These are phyloP conservation scores for Phytophthora pluvialis DNA, from an alignment of 352 stramenopile species.

Conservation along the genomic window DNA sequence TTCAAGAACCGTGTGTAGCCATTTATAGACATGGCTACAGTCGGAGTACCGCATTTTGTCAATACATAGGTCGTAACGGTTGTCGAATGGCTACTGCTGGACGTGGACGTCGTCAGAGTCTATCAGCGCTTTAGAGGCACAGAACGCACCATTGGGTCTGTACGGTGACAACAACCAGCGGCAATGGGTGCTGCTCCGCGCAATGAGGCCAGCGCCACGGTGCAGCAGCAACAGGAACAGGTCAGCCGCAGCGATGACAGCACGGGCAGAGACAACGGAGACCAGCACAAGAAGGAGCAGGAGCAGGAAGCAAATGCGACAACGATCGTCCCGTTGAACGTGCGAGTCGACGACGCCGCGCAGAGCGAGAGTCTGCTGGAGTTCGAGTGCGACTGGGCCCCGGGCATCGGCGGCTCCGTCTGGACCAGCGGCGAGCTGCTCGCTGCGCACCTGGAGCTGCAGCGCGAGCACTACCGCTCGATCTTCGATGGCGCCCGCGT, in stretches of 20 bases:
- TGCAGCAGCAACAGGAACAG: slow-evolving; percentile 20
- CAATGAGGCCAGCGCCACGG: slow-evolving; percentile 6
- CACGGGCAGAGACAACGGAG: slow-evolving; percentile 5
- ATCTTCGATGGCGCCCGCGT: slow-evolving; percentile 70
- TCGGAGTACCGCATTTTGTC: background rate
- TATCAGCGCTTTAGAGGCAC: background rate
- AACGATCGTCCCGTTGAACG: slow-evolving; percentile 53
- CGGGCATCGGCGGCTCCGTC: slow-evolving; percentile 83
- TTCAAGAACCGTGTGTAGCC: slow-evolving; percentile 9
- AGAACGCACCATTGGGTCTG: background rate
- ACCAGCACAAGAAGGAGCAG: slow-evolving; percentile 15
- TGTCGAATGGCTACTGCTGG: background rate
- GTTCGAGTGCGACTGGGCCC: slow-evolving; percentile 82
- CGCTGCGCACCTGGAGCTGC: slow-evolving; percentile 59
- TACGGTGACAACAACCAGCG: background rate
- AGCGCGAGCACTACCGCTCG: slow-evolving; percentile 51
- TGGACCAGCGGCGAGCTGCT: slow-evolving; percentile 87
- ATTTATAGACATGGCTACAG: slow-evolving; percentile 27
- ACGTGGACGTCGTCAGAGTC: background rate
- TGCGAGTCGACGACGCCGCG: slow-evolving; percentile 45
- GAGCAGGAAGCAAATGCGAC: slow-evolving; percentile 20
- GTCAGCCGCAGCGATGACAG: slow-evolving; percentile 3
- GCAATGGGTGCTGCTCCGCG: slow-evolving; percentile 19
- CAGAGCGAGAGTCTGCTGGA: slow-evolving; percentile 43
- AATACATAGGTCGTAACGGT: slow-evolving; percentile 17